phyloP scores from a whole-genome alignment of 352 stramenopile species.

The Globisporangium alternatum region DNA sequence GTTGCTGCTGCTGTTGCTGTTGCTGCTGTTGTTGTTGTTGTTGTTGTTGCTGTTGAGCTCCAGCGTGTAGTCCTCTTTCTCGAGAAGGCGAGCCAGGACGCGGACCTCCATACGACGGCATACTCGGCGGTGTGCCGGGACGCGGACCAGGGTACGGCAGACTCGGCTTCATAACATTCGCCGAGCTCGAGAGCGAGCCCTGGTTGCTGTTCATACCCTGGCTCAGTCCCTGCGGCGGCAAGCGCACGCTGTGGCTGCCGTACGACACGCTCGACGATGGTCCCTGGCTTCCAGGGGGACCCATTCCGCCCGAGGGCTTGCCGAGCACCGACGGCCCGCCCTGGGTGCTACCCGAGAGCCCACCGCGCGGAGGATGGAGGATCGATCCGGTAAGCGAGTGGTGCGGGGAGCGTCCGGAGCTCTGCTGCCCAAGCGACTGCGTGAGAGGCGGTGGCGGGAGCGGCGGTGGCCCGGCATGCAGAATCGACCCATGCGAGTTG shows the following conservation, averaged over 20 bases:
- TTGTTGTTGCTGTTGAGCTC: constrained; percentile 32
- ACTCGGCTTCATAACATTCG: constrained; percentile 30
- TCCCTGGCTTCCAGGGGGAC: constrained; percentile 20
- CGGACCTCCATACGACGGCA: not conserved
- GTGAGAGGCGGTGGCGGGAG: constrained; percentile 63
- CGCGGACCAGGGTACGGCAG: constrained; percentile 28
- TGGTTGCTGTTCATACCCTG: constrained; percentile 33
- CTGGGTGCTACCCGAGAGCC: constrained; percentile 26
- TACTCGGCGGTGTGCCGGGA: constrained; percentile 11
- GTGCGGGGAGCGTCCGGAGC: constrained; percentile 53
- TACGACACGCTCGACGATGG: constrained; percentile 23
- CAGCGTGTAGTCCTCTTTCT: constrained; percentile 16
- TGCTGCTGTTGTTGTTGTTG: constrained; percentile 23
- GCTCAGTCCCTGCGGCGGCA: constrained; percentile 48
- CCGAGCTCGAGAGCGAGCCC: constrained; percentile 7
- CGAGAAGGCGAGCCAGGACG: constrained; percentile 33
- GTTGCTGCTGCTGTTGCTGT: constrained; percentile 35
- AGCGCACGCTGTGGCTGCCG: constrained; percentile 49
- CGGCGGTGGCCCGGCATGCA: constrained; percentile 56
- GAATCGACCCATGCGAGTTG: constrained; percentile 31
- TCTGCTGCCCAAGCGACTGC: constrained; percentile 44
- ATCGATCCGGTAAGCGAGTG: constrained; percentile 68
- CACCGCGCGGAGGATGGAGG: constrained; percentile 56
- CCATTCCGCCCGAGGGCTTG: constrained; percentile 36
- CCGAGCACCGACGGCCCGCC: constrained; percentile 49